Percentiles rank a stretch among this genome's conserved stretches.
phyloP scores from a whole-genome alignment of 2,329 filamentous ascomycete genomes.

The Ophiostoma novo-ulmi region DNA sequence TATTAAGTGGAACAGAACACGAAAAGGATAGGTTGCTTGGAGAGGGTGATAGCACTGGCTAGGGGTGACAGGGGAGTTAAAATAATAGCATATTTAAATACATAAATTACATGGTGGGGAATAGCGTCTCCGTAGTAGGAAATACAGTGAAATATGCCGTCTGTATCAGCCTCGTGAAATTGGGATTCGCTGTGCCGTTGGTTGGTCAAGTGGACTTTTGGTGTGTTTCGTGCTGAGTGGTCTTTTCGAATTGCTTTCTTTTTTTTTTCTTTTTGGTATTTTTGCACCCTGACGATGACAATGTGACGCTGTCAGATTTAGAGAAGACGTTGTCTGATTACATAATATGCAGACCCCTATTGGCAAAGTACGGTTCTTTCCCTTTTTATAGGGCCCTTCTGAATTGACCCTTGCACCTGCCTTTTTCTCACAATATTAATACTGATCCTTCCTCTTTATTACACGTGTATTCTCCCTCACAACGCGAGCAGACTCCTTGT shows the following conservation, averaged over 20 bases:
- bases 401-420: background rate
- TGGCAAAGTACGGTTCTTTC: background rate
- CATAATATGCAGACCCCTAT: background rate
- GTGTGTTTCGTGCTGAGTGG: background rate
- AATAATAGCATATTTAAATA: conserved; percentile 12
- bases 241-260: background rate
- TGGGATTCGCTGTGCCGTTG: conserved; percentile 22
- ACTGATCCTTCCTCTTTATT: background rate
- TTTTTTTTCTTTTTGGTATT: background rate
- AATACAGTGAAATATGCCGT: conserved; percentile 24
- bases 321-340: background rate
- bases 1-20: conserved; percentile 22
- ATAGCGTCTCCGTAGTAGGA: background rate
- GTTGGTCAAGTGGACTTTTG: conserved; percentile 8
- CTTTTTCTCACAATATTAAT: background rate
- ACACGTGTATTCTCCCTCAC: background rate
- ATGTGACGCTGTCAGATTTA: background rate
- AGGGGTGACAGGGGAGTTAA: conserved; percentile 7
- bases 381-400: background rate
- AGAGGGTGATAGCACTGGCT: background rate
- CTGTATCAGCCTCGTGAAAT: conserved; percentile 30
- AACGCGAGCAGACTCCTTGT: background rate
- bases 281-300: background rate
- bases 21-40: conserved; percentile 22
- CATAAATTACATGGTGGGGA: background rate